Percentiles rank a stretch among this genome's conserved stretches.
Conservation (phyloP, 1,284 basidiomycete species). For the Ceratobasidium sp. region DNA sequence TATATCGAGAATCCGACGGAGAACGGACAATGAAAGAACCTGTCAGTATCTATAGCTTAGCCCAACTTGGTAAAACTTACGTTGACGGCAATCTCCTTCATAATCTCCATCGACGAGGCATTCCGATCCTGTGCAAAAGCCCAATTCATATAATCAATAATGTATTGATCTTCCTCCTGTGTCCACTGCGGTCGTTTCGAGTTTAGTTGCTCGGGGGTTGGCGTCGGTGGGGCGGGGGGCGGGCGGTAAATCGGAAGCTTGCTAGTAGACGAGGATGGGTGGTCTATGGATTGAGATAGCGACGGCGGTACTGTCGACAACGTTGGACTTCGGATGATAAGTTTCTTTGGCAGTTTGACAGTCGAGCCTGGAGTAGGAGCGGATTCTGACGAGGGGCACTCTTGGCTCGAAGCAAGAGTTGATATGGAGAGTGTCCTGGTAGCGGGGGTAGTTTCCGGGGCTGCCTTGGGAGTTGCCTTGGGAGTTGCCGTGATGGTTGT, state of each 20-base stretch:
- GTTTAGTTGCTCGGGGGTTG: slow-evolving; percentile 3
- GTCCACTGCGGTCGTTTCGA: neutral
- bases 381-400: neutral
- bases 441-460: neutral
- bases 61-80: neutral
- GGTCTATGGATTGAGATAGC: neutral
- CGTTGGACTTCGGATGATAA: neutral
- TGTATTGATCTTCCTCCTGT: slow-evolving; percentile 31
- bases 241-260: neutral
- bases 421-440: neutral
- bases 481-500: neutral
- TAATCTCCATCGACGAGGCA: slow-evolving; percentile 20
- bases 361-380: neutral
- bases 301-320: neutral
- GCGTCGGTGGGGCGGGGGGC: neutral
- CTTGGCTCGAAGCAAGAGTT: neutral
- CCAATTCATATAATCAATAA: slow-evolving; percentile 36
- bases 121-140: neutral
- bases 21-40: neutral
- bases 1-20: neutral
- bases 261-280: neutral
- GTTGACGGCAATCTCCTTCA: slow-evolving; percentile 22
- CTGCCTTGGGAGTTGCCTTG: neutral
- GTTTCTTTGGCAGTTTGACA: neutral
- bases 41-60: neutral